Conservation (phyloP, 805 yeast species). For the Saccharomycopsis sp. region DNA sequence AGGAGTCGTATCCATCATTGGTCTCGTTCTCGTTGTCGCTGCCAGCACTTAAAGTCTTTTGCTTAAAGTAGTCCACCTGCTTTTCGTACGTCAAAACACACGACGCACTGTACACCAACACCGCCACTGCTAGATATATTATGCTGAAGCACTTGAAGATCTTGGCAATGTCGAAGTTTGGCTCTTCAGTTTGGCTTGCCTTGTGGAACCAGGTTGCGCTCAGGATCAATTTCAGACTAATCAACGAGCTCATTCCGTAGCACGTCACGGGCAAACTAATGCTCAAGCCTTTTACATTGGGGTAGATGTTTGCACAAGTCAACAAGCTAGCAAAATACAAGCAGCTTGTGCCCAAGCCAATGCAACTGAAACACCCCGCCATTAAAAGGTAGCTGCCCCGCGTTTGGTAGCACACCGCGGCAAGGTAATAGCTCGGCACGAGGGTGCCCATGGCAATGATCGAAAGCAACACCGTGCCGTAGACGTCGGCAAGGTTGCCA, state of each 20-base stretch:
- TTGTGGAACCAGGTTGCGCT: conserved; percentile 32
- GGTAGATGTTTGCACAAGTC: conserved; percentile 82
- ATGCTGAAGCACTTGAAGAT: conserved; percentile 46
- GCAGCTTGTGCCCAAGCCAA: conserved; percentile 68
- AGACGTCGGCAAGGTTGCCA: conserved; percentile 78
- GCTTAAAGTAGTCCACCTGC: conserved; percentile 28
- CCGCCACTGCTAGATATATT: conserved; percentile 47
- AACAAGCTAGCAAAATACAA: conserved; percentile 61
- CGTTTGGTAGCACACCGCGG: conserved; percentile 31
- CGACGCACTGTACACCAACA: conserved; percentile 54
- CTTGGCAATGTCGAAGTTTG: conserved; percentile 36
- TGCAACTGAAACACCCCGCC: conserved; percentile 43
- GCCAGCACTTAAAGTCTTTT: conserved; percentile 20
- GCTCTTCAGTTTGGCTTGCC: conserved; percentile 18
- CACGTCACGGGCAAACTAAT: conserved; percentile 84
- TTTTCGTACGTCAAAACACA: conserved; percentile 52
- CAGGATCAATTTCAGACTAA: conserved; percentile 57
- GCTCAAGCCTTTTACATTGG: conserved; percentile 65
- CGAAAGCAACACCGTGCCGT: conserved; percentile 70
- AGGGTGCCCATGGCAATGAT: conserved; percentile 50
- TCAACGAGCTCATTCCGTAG: conserved; percentile 73
- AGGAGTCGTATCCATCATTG: conserved; percentile 26
- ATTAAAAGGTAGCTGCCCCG: conserved; percentile 29
- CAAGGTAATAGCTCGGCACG: conserved; percentile 57
- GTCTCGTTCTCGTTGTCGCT: conserved; percentile 27